Percentiles rank a stretch among this genome's conserved stretches.
phyloP scores from a whole-genome alignment of 2,329 filamentous ascomycete genomes.

The Scytalidium sp. region DNA sequence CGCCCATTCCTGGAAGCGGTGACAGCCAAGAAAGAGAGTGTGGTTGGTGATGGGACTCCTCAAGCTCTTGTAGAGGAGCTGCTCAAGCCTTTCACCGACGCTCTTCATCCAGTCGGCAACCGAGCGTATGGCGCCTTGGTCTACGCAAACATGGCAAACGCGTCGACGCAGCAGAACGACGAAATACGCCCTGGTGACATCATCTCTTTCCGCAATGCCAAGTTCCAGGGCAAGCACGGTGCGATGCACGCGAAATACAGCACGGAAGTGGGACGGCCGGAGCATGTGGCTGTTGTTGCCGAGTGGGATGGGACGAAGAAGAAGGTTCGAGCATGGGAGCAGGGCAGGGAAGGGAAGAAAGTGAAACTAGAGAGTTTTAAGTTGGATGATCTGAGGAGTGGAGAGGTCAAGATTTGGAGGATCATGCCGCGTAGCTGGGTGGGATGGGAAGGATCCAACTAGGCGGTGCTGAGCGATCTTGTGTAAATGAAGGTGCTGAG shows the following conservation, averaged over 20 bases:
- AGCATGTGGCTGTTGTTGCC: conserved; percentile 84
- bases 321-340: conserved; percentile 94
- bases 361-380: conserved; percentile 93
- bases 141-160: conserved; percentile 93
- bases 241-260: conserved; percentile 94
- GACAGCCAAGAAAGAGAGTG: conserved; percentile 69
- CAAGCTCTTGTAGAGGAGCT: conserved; percentile 76
- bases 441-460: conserved; percentile 72
- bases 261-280: conserved; percentile 80
- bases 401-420: conserved; percentile 96
- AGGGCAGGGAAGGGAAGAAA: conserved; percentile 90
- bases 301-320: conserved; percentile 99
- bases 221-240: conserved; percentile 93
- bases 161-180: conserved; percentile 83
- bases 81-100: conserved; percentile 68
- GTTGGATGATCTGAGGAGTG: conserved; percentile 85
- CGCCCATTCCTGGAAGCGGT: conserved; percentile 71
- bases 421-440: conserved; percentile 92
- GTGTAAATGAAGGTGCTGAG: background rate
- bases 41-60: conserved; percentile 82
- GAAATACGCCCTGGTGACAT: conserved; percentile 94
- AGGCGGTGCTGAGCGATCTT: conserved; percentile 17
- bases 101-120: conserved; percentile 79
- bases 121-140: conserved; percentile 88
- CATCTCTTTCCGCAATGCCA: conserved; percentile 86